A percentile compares a stretch with the other conserved stretches of the same genome.
phyloP scores from a whole-genome alignment of 768 basidiomycete genomes.

The Phlebiopsis flavidoalba region DNA sequence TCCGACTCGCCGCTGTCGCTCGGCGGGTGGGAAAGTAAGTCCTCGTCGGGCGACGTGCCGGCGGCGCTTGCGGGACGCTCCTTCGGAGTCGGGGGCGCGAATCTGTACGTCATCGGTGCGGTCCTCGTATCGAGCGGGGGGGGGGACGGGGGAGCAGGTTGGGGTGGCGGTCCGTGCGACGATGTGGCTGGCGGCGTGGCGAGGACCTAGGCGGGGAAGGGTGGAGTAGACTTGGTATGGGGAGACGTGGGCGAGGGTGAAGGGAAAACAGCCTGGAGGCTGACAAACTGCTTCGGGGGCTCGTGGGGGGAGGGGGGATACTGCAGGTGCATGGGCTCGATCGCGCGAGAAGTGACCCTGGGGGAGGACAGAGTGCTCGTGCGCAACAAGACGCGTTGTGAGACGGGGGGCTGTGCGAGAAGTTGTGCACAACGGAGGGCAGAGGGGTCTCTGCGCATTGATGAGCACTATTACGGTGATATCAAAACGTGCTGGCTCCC shows the following conservation, averaged over 20 bases:
- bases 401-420: slow-evolving; percentile 8
- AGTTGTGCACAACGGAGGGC: slow-evolving; percentile 8
- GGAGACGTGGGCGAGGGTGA: slow-evolving; percentile 11
- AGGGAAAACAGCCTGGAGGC: slow-evolving; percentile 8
- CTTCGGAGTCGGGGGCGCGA: neutral
- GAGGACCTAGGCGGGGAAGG: slow-evolving; percentile 4
- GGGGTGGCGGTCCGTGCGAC: neutral
- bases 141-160: neutral
- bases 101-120: neutral
- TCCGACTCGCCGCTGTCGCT: slow-evolving; percentile 12
- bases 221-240: slow-evolving; percentile 8
- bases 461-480: neutral
- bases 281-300: slow-evolving; percentile 6
- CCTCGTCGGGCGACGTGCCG: neutral
- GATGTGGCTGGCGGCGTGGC: neutral
- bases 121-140: neutral
- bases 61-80: neutral
- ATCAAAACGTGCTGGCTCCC: neutral
- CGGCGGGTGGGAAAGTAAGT: neutral
- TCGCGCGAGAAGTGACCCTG: neutral
- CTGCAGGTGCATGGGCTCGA: slow-evolving; percentile 1
- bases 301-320: slow-evolving; percentile 2
- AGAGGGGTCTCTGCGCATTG: neutral
- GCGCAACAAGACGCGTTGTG: neutral
- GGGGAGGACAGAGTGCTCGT: slow-evolving; percentile 2